Evolutionary conservation across 306 rosid species (phyloP).

Genomic region (Vachellia collinsii): DNA sequence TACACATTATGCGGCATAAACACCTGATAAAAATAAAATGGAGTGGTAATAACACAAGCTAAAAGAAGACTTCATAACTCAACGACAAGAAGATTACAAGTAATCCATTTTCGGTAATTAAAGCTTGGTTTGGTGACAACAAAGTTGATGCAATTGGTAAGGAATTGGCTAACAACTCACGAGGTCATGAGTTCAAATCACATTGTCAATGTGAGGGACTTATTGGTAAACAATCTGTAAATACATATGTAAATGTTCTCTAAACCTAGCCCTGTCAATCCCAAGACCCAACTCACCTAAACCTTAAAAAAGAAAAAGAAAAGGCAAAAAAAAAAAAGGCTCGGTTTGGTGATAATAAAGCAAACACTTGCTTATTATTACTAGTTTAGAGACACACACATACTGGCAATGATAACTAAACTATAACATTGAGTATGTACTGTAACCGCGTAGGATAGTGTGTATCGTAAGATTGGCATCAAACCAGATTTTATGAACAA

Average conservation of each 20-base stretch:
- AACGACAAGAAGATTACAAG: background rate
- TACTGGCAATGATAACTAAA: constrained; percentile 13
- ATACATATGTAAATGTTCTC: too few relatives aligned
- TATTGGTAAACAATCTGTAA: too few relatives aligned
- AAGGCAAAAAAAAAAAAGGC: background rate
- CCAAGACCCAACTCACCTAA: too few relatives aligned
- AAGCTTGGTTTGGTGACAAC: constrained; percentile 1
- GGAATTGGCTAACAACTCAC: too few relatives aligned
- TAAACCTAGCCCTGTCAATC: too few relatives aligned
- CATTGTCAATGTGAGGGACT: too few relatives aligned
- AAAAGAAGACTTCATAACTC: constrained; percentile 16
- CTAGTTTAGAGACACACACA: constrained; percentile 19
- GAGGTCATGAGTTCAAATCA: too few relatives aligned
- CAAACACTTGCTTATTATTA: constrained; percentile 2
- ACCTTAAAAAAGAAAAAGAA: background rate
- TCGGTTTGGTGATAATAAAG: constrained; percentile 1
- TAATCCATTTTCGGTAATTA: constrained; percentile 7
- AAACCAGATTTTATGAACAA: constrained; percentile 4
- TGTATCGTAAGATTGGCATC: constrained; percentile 7
- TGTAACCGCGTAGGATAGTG: constrained; percentile 5
- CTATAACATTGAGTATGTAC: constrained; percentile 1
- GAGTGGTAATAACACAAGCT: constrained; percentile 14
- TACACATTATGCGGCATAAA: constrained; percentile 62
- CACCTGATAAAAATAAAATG: constrained; percentile 49
- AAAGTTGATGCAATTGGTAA: background rate